Percentiles rank a stretch among this genome's conserved stretches.
Conservation (phyloP, 176 grass and related monocot species). For the Microstegium vimineum region DNA sequence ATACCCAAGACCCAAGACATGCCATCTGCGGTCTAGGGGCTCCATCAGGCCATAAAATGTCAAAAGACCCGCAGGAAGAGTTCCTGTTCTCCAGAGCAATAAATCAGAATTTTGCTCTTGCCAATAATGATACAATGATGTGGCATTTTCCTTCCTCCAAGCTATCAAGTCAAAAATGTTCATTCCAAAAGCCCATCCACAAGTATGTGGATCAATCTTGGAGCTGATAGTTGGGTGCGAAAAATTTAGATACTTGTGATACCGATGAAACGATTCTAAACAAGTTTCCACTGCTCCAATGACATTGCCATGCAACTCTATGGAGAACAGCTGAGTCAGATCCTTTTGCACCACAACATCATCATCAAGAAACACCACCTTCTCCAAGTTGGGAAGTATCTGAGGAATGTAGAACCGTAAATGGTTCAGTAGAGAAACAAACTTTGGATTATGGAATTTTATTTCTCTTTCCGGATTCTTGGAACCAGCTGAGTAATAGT, state of each 20-base stretch:
- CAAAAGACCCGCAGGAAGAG: constrained; percentile 80
- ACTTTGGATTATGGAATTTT: constrained; percentile 65
- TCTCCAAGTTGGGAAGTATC: constrained; percentile 90
- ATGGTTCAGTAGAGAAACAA: constrained; percentile 80
- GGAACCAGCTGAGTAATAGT: constrained; percentile 42
- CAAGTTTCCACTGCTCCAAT: constrained; percentile 99
- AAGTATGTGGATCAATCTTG: constrained; percentile 89
- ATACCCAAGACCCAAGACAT: constrained; percentile 89
- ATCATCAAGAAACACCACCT: constrained; percentile 94
- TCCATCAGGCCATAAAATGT: constrained; percentile 93
- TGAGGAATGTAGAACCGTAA: constrained; percentile 94
- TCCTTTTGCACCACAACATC: constrained; percentile 99
- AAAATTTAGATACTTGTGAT: constrained; percentile 97
- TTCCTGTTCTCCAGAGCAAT: constrained; percentile 83
- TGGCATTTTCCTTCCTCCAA: constrained; percentile 83
- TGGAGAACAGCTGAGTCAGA: constrained; percentile 82
- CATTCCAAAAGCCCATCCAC: constrained; percentile 99
- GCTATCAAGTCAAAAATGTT: constrained; percentile 97
- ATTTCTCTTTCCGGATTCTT: constrained; percentile 56
- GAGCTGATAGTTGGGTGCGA: constrained; percentile 72
- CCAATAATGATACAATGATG: constrained; percentile 88
- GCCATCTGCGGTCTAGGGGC: constrained; percentile 98
- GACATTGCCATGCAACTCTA: constrained; percentile 93
- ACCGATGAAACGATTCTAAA: constrained; percentile 95
- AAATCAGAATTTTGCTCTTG: constrained; percentile 79